Base-by-base conservation (phyloP, 331 rosid species). In the Ulmus americana region DNA sequence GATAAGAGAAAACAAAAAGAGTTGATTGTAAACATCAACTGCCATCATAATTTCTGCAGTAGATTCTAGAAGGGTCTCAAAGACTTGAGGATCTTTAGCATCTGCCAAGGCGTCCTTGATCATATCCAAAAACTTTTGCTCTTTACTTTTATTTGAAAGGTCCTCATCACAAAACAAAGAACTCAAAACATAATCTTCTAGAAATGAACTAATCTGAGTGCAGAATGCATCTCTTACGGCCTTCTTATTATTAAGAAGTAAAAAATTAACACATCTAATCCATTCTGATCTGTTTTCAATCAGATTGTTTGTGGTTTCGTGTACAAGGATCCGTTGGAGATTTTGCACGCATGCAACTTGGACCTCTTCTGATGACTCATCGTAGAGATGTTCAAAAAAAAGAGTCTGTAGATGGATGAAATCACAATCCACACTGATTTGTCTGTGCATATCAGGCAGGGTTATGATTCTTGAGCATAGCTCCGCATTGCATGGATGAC, bases 151-250 rank as follows among this genome's bases (percentile, higher is more conserved):
- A 20, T 58, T 77, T 47, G 72, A 22, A 6, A 22, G 39, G 48
- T 74, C 84, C 75, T 82, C 88, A 9, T 79, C 61, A 55, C 71
- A 73, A 73, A 86, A 80, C 75, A 76, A 61, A 62, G 74, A 83
- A 74, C 80, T 63, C 74, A 85, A 77, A 70, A 82, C 69, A 74
- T 50, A 78, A 61, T 74, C 86, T 73, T 85, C 85, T 55, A 79
- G 70, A 70, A 92, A 89, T 63, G 81, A 86, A 77, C 83, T 75
- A 46, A 92, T 85, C 75, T 89, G 95, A 77, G 82, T 35, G 82
- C 95, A 92, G 78, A 89, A 92, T 71, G 91, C 88, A 67, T 86
- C 97, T 70, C 97, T 86, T 40, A 92, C 59, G 49, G 79, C 82
- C 79, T 76, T 86, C 80, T 77, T 82, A 58, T 64, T 74, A 69